phyloP scores from a whole-genome alignment of 2,329 filamentous ascomycete species.

The Dothistroma septosporum region DNA sequence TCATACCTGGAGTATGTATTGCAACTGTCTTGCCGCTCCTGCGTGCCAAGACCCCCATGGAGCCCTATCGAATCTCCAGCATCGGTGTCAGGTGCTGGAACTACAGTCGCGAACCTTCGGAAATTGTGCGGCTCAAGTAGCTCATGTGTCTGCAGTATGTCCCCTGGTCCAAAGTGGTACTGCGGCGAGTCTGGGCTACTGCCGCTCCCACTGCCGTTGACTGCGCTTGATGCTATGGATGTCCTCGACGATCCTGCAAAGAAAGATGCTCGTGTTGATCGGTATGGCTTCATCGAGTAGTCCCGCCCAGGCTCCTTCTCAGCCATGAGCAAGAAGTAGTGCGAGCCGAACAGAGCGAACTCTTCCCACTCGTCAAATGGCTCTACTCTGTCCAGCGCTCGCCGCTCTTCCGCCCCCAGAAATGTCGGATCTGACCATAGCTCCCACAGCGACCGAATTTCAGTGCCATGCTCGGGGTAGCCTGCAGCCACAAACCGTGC shows the following conservation, averaged over 20 bases:
- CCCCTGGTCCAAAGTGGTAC: constrained; percentile 23
- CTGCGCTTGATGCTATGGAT: constrained; percentile 19
- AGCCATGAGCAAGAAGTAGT: constrained; percentile 77
- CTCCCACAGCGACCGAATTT: constrained; percentile 71
- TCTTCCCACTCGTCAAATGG: constrained; percentile 97
- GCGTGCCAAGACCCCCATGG: constrained; percentile 46
- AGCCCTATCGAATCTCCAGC: constrained; percentile 35
- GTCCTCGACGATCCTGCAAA: constrained; percentile 21
- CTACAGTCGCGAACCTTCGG: constrained; percentile 40
- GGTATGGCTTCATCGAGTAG: constrained; percentile 21
- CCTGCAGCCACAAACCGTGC: constrained; percentile 64
- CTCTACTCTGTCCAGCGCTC: constrained; percentile 64
- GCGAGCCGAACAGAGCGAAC: constrained; percentile 75
- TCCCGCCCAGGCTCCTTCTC: constrained; percentile 39
- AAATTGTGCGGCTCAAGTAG: constrained; percentile 27
- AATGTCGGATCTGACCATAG: constrained; percentile 71
- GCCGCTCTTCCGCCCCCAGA: constrained; percentile 57
- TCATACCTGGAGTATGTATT: constrained; percentile 40
- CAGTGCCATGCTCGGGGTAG: constrained; percentile 55
- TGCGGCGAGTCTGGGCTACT: constrained; percentile 22
- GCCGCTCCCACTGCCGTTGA: constrained; percentile 5
- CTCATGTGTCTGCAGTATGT: constrained; percentile 28
- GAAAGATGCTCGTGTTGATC: constrained; percentile 24
- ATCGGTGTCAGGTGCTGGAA: constrained; percentile 30
- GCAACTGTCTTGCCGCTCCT: constrained; percentile 47